Base-by-base conservation (phyloP, 208 protist species). In the Crithidia bombi region DNA sequence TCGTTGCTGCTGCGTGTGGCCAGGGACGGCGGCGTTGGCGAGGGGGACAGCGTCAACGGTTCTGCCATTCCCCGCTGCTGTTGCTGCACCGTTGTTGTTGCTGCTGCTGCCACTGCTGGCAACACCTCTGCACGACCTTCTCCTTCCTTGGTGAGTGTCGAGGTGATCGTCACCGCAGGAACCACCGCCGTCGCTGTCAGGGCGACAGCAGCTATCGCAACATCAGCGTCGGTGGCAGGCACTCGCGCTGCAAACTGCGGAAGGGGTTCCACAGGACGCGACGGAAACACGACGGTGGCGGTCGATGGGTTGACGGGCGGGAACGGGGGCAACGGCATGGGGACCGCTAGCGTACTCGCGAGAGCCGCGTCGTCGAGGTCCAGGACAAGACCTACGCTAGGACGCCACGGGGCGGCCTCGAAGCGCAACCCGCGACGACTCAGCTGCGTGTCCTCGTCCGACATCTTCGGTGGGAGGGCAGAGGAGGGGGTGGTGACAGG, bases 401-500 rank as follows among this genome's bases (percentile, higher is more conserved):
- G 59, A 23, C 44, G 23, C 59, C 59, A 65, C 59, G 59, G 59
- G 15, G 59, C 59, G 1, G 59, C 59, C 26, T 65, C 44, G 59
- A 54, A 51, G 32, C 59, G 59, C 59, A 65, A 43, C 6, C 59
- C 59, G 6, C 59, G 59, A 14, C 59, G 59, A n/a, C 59, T 36
- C 0, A 65, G 43, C 30, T 32, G 41, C 43, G 28, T 21, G 21
- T 65, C 44, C n/a, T 65, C 59, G 4, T 54, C 59, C 9, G 44
- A 38, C 19, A 51, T 33, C 9, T 3, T 25, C 11, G 38, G 30
- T 0, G 30, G 26, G 0, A 32, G 26, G 19, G 33, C 23, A 33
- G 36, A 7, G 28, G 52, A 2, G 10, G 36, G 15, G 9, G 11
- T 38, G 17, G 28, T 15, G 19, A 12, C 50, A 32, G 51, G 28